Percentiles rank a stretch among this genome's conserved stretches.
Evolutionary conservation across 345 rosid species (phyloP).

Genomic region (Salix brachista): DNA sequence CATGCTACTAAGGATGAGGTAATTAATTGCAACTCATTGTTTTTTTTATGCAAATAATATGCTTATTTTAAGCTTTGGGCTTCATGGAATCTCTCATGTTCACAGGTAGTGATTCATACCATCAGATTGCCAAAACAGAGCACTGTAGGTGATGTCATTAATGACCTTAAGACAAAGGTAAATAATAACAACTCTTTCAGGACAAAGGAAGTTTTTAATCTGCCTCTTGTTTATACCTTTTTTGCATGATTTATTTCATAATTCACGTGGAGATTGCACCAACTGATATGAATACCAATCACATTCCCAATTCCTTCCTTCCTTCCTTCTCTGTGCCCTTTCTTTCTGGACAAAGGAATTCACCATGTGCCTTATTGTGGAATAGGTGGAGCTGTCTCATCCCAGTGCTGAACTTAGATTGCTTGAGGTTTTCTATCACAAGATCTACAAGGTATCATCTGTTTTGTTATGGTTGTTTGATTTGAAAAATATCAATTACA

Average conservation of each 20-base stretch:
- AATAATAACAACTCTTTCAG: not conserved
- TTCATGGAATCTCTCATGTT: conserved; percentile 13
- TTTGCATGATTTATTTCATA: not conserved
- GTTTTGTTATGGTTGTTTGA: not conserved
- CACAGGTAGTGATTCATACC: conserved; percentile 40
- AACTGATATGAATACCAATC: not conserved
- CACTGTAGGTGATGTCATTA: conserved; percentile 34
- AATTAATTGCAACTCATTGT: too few relatives aligned
- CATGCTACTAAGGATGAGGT: conserved; percentile 26
- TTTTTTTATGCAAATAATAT: not conserved
- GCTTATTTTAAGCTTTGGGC: conserved; percentile 5
- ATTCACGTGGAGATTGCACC: not conserved
- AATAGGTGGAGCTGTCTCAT: conserved; percentile 35
- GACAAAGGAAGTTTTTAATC: not conserved
- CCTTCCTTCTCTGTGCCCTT: not conserved
- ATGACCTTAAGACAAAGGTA: conserved; percentile 35
- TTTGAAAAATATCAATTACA: not conserved
- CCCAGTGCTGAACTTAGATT: conserved; percentile 34
- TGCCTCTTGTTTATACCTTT: not conserved
- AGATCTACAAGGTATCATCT: conserved; percentile 32
- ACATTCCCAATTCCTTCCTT: not conserved
- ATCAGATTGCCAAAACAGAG: conserved; percentile 38
- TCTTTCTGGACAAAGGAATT: not conserved
- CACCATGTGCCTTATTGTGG: not conserved
- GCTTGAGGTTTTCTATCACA: conserved; percentile 39